These are phyloP conservation scores for Neurospora sublineolata DNA, from an alignment of 495 filamentous ascomycete genomes.

Conservation along the genomic window DNA sequence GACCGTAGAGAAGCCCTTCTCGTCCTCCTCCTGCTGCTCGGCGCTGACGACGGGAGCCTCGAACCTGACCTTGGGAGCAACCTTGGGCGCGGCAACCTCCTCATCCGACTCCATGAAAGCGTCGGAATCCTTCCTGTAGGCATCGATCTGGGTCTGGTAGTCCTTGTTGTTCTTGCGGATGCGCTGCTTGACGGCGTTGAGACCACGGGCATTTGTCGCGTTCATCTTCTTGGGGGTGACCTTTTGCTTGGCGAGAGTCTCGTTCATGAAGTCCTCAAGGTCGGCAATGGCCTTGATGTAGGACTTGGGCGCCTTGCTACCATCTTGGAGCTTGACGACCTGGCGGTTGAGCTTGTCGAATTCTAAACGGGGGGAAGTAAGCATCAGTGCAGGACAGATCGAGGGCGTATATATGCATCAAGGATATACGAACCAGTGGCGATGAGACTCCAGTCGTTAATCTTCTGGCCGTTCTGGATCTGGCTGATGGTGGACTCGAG, in stretches of 20 bases:
- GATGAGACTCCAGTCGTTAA: conserved; percentile 91
- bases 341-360: conserved; percentile 97
- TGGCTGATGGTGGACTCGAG: conserved; percentile 76
- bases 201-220: conserved; percentile 79
- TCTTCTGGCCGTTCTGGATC: conserved; percentile 95
- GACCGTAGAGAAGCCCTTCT: conserved; percentile 79
- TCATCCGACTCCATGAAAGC: conserved; percentile 79
- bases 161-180: conserved; percentile 98
- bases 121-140: conserved; percentile 73
- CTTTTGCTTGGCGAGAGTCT: conserved; percentile 89
- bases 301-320: conserved; percentile 68
- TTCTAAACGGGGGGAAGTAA: conserved; percentile 41
- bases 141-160: conserved; percentile 74
- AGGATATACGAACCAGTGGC: conserved; percentile 55
- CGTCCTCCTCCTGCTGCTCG: conserved; percentile 46
- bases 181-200: conserved; percentile 93
- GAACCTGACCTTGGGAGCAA: conserved; percentile 32
- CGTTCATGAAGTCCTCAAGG: conserved; percentile 90
- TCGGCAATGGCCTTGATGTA: conserved; percentile 91
- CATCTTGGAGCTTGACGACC: conserved; percentile 63
- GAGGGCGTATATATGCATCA: not conserved
- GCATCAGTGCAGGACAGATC: not conserved
- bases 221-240: conserved; percentile 98
- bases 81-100: conserved; percentile 48
- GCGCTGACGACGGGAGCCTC: conserved; percentile 13